Evolutionary conservation across 495 filamentous ascomycete genomes (phyloP).

Genomic region (Aspergillus homomorphus): DNA sequence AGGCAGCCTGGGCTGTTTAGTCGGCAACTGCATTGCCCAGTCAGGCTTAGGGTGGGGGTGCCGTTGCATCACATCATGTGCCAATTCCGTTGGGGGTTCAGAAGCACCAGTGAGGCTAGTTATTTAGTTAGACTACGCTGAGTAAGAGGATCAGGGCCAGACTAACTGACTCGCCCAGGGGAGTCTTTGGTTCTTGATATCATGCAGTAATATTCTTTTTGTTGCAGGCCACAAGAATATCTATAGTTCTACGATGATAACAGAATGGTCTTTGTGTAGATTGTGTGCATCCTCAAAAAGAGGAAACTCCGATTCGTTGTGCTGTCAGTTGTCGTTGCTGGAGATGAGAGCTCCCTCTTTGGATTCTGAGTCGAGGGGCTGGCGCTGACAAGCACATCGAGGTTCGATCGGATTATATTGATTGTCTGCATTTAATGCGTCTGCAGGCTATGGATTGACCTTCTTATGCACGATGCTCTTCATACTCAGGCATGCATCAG

Average conservation of each 20-base stretch:
- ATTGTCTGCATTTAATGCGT: too few species aligned
- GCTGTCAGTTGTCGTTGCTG: neutral
- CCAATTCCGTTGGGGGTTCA: constrained; percentile 11
- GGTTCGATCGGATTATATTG: too few species aligned
- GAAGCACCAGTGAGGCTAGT: constrained; percentile 1
- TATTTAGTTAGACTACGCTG: too few species aligned
- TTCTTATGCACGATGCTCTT: too few species aligned
- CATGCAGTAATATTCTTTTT: too few species aligned
- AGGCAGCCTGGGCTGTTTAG: neutral
- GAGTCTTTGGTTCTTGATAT: too few species aligned
- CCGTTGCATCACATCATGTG: constrained; percentile 6
- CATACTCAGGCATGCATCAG: neutral
- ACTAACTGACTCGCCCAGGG: neutral
- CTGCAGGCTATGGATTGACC: too few species aligned
- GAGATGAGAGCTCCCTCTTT: neutral
- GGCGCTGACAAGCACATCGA: neutral
- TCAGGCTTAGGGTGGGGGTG: constrained; percentile 24
- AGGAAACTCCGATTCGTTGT: neutral
- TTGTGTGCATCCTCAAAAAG: neutral
- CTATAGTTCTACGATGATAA: neutral
- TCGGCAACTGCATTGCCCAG: constrained; percentile 22
- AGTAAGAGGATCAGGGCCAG: constrained; percentile 2
- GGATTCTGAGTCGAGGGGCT: neutral
- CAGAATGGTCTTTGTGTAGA: neutral
- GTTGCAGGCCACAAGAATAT: too few species aligned